Percentiles rank a stretch among this genome's conserved stretches.
Evolutionary conservation across 2,329 filamentous ascomycete genomes (phyloP).

Genomic region (Graphiopsis chlorocephala): DNA sequence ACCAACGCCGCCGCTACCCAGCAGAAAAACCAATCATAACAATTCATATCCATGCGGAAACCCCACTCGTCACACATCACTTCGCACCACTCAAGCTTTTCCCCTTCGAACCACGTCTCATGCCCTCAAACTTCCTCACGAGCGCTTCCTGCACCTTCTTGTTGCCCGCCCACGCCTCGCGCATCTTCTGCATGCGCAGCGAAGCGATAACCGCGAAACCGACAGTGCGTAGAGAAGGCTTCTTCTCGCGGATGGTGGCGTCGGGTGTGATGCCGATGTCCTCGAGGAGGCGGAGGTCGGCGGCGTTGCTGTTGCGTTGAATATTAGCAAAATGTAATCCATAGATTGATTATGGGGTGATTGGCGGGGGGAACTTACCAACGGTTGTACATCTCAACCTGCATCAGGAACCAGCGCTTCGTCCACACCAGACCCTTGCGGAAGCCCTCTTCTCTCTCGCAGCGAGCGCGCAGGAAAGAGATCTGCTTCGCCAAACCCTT

Average conservation of each 20-base stretch:
- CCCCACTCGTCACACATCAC: not conserved
- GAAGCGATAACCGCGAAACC: conserved; percentile 50
- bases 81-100: not conserved
- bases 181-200: conserved; percentile 51
- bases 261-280: conserved; percentile 70
- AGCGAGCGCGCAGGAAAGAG: conserved; percentile 80
- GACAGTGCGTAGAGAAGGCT: conserved; percentile 48
- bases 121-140: conserved; percentile 46
- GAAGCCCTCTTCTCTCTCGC: conserved; percentile 76
- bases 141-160: conserved; percentile 49
- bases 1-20: conserved; percentile 14
- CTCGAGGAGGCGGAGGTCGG: conserved; percentile 80
- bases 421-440: conserved; percentile 78
- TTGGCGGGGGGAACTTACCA: conserved; percentile 63
- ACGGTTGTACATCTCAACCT: conserved; percentile 79
- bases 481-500: conserved; percentile 85
- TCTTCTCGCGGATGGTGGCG: conserved; percentile 43
- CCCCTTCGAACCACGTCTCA: conserved; percentile 32
- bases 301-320: conserved; percentile 69
- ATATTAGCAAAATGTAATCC: not conserved
- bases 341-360: not conserved
- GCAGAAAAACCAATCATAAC: not conserved
- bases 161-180: conserved; percentile 50
- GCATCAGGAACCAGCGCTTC: conserved; percentile 77
- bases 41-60: not conserved